Evolutionary conservation across 2,329 filamentous ascomycete species (phyloP), one percentile per base, ranked within the genome.

Genomic region (Calonectria pauciramosa): DNA sequence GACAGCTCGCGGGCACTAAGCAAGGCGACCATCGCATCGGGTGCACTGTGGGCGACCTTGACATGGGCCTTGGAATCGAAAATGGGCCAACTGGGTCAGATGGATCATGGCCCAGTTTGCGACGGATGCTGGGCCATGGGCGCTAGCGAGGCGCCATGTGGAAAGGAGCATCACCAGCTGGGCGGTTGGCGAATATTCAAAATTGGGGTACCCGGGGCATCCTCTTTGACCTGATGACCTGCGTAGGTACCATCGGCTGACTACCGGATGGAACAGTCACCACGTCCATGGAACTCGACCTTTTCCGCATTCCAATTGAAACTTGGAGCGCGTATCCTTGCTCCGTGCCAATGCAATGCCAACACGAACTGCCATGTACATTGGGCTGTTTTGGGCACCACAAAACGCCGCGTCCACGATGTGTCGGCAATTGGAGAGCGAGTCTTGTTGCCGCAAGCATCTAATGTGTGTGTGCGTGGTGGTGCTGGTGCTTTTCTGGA

Each of bases 1-100:
- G 71, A 60, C 71, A 77, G 71, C 36, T 54, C 66, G 73, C 79
- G 79, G 79, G 76, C 79, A 80, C 79, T 81, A 81, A 75, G 76
- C 64, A 80, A 79, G 59, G 70, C 75, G 68, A 47, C 79, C 78
- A 78, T 60, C 64, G 73, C 76, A 72, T 78, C 71, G 79, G 79
- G 79, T 77, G 64, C 51, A 26, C 32, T 72, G 70, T 70, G 66
- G 66, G 51, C 63, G 60, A 68, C 44, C 44, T 41, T 34, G 65
- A 32, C 65, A 32, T 44, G 65, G 65, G 51, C 32, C 65, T 54
- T 44, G 32, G 23, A 32, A 63, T 34, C 44, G 30, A 34, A 26
- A 54, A 67, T 63, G 44, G 34, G 52, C 44, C 52, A 72, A 23
- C 44, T 41, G 44, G 41, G 51, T 56, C 52, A 71, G 60, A 54